A percentile compares a stretch with the other conserved stretches of the same genome.
These are phyloP conservation scores for Aulographum hederae DNA, from an alignment of 2,329 filamentous ascomycete genomes.

Conservation along the genomic window DNA sequence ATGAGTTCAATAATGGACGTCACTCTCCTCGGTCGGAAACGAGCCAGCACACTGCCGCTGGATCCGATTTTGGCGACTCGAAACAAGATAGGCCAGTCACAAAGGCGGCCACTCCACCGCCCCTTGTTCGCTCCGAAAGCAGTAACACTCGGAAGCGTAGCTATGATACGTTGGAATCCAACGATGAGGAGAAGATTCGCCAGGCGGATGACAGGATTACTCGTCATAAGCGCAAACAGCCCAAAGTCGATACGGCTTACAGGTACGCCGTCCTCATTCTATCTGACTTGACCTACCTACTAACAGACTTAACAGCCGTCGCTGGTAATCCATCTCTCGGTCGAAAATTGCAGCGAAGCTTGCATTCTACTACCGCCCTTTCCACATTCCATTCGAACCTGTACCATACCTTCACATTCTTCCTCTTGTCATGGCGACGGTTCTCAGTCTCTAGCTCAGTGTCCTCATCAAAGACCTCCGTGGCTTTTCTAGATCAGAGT, in stretches of 20 bases:
- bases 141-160: background rate
- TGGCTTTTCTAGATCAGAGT: too few relatives aligned
- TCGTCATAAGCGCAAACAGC: background rate
- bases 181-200: background rate
- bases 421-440: too few relatives aligned
- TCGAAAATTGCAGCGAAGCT: too few relatives aligned
- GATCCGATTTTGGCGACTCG: constrained; percentile 1
- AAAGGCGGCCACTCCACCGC: background rate
- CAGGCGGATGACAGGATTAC: background rate
- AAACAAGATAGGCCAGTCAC: background rate
- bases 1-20: background rate
- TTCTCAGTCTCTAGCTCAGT: too few relatives aligned
- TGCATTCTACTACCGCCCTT: too few relatives aligned
- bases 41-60: background rate
- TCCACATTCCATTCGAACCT: too few relatives aligned
- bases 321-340: background rate
- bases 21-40: background rate
- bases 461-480: too few relatives aligned
- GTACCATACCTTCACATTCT: too few relatives aligned
- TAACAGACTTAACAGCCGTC: too few relatives aligned
- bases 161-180: background rate
- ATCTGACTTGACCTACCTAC: too few relatives aligned
- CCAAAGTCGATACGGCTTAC: background rate
- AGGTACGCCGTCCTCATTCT: too few relatives aligned
- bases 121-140: background rate